Conservation (phyloP, 441 rosid genomes). For the Heliophila coronopifolia region DNA sequence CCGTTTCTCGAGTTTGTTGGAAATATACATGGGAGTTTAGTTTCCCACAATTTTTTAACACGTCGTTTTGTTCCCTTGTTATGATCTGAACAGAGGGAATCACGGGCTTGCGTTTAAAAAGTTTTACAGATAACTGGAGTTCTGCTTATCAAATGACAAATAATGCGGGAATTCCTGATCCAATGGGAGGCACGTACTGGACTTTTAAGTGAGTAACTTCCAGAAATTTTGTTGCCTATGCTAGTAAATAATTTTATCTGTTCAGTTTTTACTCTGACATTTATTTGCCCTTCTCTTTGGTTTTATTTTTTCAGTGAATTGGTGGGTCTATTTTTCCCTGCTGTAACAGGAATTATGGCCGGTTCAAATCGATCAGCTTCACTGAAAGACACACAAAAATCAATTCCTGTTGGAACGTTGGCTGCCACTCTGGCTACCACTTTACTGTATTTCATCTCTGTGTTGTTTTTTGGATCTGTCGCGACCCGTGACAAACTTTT, state of each 20-base stretch:
- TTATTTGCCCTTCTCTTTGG: conserved; percentile 14
- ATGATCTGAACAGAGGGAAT: conserved; percentile 61
- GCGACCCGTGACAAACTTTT: conserved; percentile 83
- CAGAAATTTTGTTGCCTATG: conserved; percentile 11
- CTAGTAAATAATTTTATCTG: conserved; percentile 5
- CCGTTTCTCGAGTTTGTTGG: conserved; percentile 12
- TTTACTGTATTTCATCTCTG: conserved; percentile 63
- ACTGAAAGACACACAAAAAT: conserved; percentile 93
- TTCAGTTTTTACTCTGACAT: conserved; percentile 14
- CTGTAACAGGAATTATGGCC: conserved; percentile 99
- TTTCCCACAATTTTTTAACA: background rate
- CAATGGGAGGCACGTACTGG: conserved; percentile 66
- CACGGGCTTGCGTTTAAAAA: conserved; percentile 64
- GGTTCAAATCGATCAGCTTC: conserved; percentile 97
- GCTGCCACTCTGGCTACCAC: conserved; percentile 90
- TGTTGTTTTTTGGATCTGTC: conserved; percentile 76
- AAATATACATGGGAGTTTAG: background rate
- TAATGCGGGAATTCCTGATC: conserved; percentile 80
- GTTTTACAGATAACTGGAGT: conserved; percentile 82
- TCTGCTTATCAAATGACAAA: conserved; percentile 80
- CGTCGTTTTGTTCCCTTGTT: conserved; percentile 14
- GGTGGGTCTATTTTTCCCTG: conserved; percentile 98
- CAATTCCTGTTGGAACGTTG: conserved; percentile 91
- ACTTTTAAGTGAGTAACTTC: conserved; percentile 65
- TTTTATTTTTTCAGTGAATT: conserved; percentile 58